These are phyloP conservation scores for Aspergillus bridgeri DNA, from an alignment of 495 filamentous ascomycete genomes.

Conservation along the genomic window DNA sequence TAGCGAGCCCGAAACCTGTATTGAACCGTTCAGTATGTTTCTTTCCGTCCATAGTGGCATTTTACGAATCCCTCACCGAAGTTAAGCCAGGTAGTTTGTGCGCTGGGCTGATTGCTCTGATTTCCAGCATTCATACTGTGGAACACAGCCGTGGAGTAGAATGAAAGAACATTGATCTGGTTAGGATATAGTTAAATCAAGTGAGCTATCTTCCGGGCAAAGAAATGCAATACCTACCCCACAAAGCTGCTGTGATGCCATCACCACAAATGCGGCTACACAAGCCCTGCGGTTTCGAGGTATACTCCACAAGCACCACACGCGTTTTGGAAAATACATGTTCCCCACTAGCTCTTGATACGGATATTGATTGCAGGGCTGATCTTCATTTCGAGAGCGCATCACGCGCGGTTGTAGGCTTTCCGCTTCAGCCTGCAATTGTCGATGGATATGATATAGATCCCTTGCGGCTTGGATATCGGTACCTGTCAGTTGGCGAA, in stretches of 20 bases:
- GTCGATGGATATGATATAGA: constrained; percentile 69
- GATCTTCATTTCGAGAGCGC: constrained; percentile 3
- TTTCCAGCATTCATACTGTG: constrained; percentile 53
- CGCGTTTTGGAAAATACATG: constrained; percentile 3
- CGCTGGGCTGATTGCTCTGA: neutral
- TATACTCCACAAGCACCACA: constrained; percentile 48
- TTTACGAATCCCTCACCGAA: constrained; percentile 51
- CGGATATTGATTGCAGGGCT: neutral
- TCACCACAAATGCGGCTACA: constrained; percentile 57
- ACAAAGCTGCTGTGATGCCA: constrained; percentile 75
- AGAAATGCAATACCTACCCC: constrained; percentile 35
- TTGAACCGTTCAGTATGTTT: constrained; percentile 2
- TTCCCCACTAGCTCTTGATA: constrained; percentile 14
- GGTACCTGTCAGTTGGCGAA: constrained; percentile 56
- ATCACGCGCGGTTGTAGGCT: constrained; percentile 1
- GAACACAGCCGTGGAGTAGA: constrained; percentile 68
- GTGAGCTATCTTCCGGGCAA: neutral
- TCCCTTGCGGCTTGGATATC: constrained; percentile 67
- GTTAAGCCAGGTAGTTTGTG: constrained; percentile 51
- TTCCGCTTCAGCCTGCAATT: constrained; percentile 37
- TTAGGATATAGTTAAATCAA: neutral
- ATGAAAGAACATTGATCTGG: constrained; percentile 68
- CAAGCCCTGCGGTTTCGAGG: constrained; percentile 61
- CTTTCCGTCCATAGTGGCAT: too few species aligned
- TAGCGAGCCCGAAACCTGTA: constrained; percentile 23